Evolutionary conservation across 1,284 basidiomycete species (phyloP).

Genomic region (Coniferiporia weirii): DNA sequence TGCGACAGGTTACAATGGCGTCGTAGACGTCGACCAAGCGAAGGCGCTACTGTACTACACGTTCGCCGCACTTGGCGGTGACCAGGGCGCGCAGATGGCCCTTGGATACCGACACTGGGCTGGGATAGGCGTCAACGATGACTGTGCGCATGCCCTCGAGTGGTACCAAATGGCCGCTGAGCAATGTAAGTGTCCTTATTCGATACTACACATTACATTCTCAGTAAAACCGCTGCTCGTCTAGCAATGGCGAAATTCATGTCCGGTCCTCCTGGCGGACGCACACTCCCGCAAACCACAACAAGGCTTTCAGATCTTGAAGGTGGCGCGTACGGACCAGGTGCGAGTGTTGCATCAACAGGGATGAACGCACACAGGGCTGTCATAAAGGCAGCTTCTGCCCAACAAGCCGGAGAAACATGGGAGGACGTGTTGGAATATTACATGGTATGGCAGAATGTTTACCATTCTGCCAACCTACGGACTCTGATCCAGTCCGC

Average conservation of each 20-base stretch:
- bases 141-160: conserved; percentile 73
- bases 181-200: conserved; percentile 47
- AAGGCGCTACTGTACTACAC: conserved; percentile 90
- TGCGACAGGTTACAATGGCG: conserved; percentile 73
- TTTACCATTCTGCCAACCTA: background rate
- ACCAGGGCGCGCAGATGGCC: conserved; percentile 87
- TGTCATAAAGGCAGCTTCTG: conserved; percentile 78
- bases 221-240: no score
- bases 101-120: conserved; percentile 94
- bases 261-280: conserved; percentile 87
- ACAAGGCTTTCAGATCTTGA: conserved; percentile 85
- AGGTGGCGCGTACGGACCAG: conserved; percentile 90
- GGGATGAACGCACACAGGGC: conserved; percentile 66
- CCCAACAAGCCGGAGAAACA: conserved; percentile 81
- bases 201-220: no score
- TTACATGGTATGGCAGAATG: conserved; percentile 56
- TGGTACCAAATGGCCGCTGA: conserved; percentile 89
- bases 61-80: conserved; percentile 84
- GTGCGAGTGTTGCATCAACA: conserved; percentile 87
- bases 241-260: conserved; percentile 71
- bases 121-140: conserved; percentile 87
- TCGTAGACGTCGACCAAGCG: conserved; percentile 63
- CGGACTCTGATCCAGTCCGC: background rate
- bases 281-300: conserved; percentile 77
- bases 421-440: conserved; percentile 92